Percentiles rank a stretch among this genome's conserved stretches.
Conservation (phyloP, 1,284 basidiomycete species). For the Tylopilus sp. region DNA sequence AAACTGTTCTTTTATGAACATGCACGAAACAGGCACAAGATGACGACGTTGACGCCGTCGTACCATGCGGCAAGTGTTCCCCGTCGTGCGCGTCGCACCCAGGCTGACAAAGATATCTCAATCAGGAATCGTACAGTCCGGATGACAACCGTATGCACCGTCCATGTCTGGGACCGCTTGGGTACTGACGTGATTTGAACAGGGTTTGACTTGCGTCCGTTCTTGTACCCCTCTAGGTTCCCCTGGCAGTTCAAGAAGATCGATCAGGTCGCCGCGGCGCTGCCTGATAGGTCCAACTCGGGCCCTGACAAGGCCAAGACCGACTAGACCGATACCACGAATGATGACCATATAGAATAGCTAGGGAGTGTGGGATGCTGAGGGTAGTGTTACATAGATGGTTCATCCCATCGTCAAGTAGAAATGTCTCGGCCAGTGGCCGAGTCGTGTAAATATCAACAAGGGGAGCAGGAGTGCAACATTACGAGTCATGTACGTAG, state of each 20-base stretch:
- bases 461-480: too few species aligned
- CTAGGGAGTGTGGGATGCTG: background rate
- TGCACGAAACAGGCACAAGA: constrained; percentile 98
- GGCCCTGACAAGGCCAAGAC: constrained; percentile 1
- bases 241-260: constrained; percentile 98
- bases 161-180: background rate
- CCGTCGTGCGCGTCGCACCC: background rate
- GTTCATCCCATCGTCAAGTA: background rate
- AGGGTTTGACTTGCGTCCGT: constrained; percentile 95
- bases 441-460: too few species aligned
- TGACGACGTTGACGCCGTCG: constrained; percentile 97
- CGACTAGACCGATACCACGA: too few species aligned
- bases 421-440: too few species aligned
- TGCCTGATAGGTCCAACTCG: constrained; percentile 76
- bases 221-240: constrained; percentile 95
- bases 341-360: background rate
- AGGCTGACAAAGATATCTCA: constrained; percentile 2
- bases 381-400: background rate
- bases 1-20: constrained; percentile 98
- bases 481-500: too few species aligned
- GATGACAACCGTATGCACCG: constrained; percentile 91
- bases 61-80: constrained; percentile 87
- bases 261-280: constrained; percentile 80
- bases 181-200: constrained; percentile 8
- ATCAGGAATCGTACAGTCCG: constrained; percentile 92